Conservation (phyloP, 2,329 filamentous ascomycete species). For the Fusarium buharicum region DNA sequence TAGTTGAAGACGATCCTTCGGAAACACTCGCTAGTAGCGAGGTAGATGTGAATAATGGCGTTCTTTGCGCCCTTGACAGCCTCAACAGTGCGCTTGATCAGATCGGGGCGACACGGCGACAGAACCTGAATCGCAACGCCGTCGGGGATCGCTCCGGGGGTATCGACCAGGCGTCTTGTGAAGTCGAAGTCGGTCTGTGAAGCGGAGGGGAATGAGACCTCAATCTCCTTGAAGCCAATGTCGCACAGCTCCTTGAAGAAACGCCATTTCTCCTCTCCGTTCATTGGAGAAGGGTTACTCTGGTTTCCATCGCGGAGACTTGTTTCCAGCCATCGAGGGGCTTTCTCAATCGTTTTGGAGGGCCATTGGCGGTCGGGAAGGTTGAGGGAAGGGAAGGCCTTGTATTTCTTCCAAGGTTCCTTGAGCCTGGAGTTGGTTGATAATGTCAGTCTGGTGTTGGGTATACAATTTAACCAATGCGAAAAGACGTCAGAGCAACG, state of each 20-base stretch:
- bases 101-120: slow-evolving; percentile 88
- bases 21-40: slow-evolving; percentile 97
- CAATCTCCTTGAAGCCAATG: slow-evolving; percentile 97
- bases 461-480: neutral
- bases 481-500: neutral
- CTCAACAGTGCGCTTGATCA: slow-evolving; percentile 90
- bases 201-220: slow-evolving; percentile 93
- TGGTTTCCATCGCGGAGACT: slow-evolving; percentile 91
- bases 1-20: slow-evolving; percentile 90
- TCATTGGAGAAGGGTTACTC: slow-evolving; percentile 93
- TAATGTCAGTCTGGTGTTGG: neutral
- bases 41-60: slow-evolving; percentile 93
- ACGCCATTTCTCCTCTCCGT: slow-evolving; percentile 91
- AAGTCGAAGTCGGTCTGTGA: slow-evolving; percentile 98
- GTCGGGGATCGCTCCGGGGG: slow-evolving; percentile 53
- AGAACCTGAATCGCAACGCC: slow-evolving; percentile 94
- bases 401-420: slow-evolving; percentile 82
- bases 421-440: slow-evolving; percentile 65
- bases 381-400: slow-evolving; percentile 67
- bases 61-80: slow-evolving; percentile 90
- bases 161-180: slow-evolving; percentile 82
- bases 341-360: slow-evolving; percentile 80
- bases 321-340: slow-evolving; percentile 90
- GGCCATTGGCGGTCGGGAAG: slow-evolving; percentile 85
- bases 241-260: slow-evolving; percentile 96